Percentiles rank a stretch among this genome's conserved stretches.
phyloP scores from a whole-genome alignment of 768 basidiomycete genomes.

The Phaeolepiota aurea region DNA sequence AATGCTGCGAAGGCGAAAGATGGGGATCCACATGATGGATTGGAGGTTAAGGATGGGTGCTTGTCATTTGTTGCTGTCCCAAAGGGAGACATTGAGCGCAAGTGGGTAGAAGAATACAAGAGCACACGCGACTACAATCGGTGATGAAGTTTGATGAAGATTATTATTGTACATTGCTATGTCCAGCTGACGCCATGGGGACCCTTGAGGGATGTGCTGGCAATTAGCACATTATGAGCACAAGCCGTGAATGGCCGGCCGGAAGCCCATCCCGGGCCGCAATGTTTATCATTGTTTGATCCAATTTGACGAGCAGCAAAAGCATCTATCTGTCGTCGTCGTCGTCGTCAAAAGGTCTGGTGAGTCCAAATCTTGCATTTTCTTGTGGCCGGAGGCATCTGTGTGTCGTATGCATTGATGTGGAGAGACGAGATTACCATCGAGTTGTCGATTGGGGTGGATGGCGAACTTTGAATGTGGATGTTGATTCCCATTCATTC shows the following conservation, averaged over 20 bases:
- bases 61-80: slow-evolving; percentile 74
- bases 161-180: no score
- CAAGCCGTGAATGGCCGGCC: background rate
- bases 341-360: slow-evolving; percentile 59
- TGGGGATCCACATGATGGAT: slow-evolving; percentile 60
- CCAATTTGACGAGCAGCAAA: slow-evolving; percentile 18
- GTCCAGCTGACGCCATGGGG: no score
- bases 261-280: background rate
- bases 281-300: slow-evolving; percentile 25
- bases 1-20: slow-evolving; percentile 50
- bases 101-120: slow-evolving; percentile 90
- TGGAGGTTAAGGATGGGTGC: slow-evolving; percentile 79
- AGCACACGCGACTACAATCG: slow-evolving; percentile 25
- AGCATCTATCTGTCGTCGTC: slow-evolving; percentile 28
- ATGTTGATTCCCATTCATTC: slow-evolving; percentile 36
- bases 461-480: slow-evolving; percentile 33
- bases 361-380: slow-evolving; percentile 41
- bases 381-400: slow-evolving; percentile 15
- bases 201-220: background rate
- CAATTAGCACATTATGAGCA: background rate
- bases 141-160: no score
- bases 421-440: slow-evolving; percentile 6
- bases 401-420: slow-evolving; percentile 14
- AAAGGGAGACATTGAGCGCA: slow-evolving; percentile 66
- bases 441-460: slow-evolving; percentile 40